Base-by-base conservation (phyloP, 2,329 filamentous ascomycete genomes). In the Parastagonospora avenae region DNA sequence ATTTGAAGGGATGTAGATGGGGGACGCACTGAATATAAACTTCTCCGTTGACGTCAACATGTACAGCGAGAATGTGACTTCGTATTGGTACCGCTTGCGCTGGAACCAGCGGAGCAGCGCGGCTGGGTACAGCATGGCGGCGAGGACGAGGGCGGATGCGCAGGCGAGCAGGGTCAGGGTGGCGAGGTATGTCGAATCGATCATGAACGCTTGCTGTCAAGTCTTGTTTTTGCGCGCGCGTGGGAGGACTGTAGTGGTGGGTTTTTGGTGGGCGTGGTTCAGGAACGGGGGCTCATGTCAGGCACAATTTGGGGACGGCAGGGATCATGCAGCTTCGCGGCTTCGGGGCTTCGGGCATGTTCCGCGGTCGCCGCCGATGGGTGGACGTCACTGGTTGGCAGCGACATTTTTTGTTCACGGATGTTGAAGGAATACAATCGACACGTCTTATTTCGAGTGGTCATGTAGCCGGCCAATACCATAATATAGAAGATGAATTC, bases 31-130 rank as follows among this genome's bases (percentile, higher is more conserved):
- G 78, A 97, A 96, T 66, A 96, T 88, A 77, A 96, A 93, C 76
- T 96, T 96, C 80, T 99, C 94, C 45, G 89, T 92, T 1, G 92
- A 89, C 32, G 92, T 97, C 66, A 97, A 88, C 90, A 99, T 97
- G 82, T 99, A 97, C 24, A 97, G 84, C 54, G 90, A 89, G 76
- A 95, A 94, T 10, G 93, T 97, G 74, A 97, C 93, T 79, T 99
- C 94, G 73, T 97, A 92, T 80, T 97, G 94, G 81, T 97, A 97
- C 74, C 92, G 87, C 83, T 99, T 99, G 76, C 92, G 85, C 76
- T 92, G 87, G 62, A 97, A 82, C 91, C 92, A 97, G 74, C 88
- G 87, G 60, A 90, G 84, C 66, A 95, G 72, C 29, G 77, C 76
- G 24, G 80, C 78, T 9, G 83, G 75, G 54, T 77, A 78, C 33